A percentile compares a stretch with the other conserved stretches of the same genome.
phyloP scores from a whole-genome alignment of 441 rosid genomes.

The Populus hybrid region DNA sequence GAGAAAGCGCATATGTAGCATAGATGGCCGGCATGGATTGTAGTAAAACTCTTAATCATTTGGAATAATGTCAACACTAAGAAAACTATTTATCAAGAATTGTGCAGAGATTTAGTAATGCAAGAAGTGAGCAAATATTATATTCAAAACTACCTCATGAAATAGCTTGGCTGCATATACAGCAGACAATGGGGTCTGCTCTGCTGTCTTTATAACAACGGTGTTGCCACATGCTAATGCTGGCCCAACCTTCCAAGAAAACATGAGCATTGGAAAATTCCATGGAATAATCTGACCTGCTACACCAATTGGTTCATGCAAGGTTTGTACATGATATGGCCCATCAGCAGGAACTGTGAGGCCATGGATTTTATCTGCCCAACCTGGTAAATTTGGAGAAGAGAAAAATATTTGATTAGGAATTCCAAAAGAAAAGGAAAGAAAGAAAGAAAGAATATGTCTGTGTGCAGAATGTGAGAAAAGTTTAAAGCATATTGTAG shows the following conservation, averaged over 20 bases:
- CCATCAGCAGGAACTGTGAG: constrained; percentile 64
- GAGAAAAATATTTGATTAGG: constrained; percentile 1
- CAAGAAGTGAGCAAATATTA: neutral
- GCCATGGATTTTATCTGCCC: constrained; percentile 72
- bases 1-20: neutral
- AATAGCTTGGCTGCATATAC: constrained; percentile 43
- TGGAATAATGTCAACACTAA: neutral
- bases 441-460: neutral
- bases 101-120: neutral
- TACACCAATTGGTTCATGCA: constrained; percentile 67
- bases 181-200: constrained; percentile 66
- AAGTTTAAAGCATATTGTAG: neutral
- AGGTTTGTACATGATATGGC: constrained; percentile 45
- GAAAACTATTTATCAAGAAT: neutral
- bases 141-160: constrained; percentile 42
- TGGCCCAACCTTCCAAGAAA: constrained; percentile 62
- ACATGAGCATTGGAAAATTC: constrained; percentile 65
- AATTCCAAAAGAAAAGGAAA: neutral
- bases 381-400: constrained; percentile 40
- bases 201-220: constrained; percentile 54
- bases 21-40: neutral
- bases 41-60: neutral
- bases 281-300: constrained; percentile 66
- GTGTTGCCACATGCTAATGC: constrained; percentile 64
- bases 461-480: neutral